Conservation (phyloP, 2,329 filamentous ascomycete species). For the Emergomyces pasteurianus region DNA sequence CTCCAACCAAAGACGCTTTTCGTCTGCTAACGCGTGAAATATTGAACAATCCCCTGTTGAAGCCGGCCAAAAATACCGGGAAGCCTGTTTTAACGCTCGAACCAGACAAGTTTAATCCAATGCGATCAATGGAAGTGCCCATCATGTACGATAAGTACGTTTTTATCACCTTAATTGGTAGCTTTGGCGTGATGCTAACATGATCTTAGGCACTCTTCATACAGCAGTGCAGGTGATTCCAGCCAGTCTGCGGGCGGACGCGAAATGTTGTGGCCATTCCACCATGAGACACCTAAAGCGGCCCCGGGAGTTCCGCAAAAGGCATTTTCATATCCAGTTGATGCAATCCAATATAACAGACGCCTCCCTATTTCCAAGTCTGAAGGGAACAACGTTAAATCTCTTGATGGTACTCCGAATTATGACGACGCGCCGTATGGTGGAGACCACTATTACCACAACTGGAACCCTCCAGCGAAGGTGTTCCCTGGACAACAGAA, state of each 20-base stretch:
- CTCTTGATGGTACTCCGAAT: slow-evolving; percentile 5
- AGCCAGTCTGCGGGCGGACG: slow-evolving; percentile 15
- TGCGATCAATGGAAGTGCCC: slow-evolving; percentile 17
- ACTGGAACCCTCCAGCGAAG: neutral
- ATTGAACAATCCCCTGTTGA: slow-evolving; percentile 8
- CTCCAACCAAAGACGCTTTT: slow-evolving; percentile 7
- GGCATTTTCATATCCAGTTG: slow-evolving; percentile 12
- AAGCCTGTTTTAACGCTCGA: slow-evolving; percentile 5
- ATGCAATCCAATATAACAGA: slow-evolving; percentile 7
- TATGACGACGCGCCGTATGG: slow-evolving; percentile 1
- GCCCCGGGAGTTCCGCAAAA: slow-evolving; percentile 9
- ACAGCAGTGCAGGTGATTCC: slow-evolving; percentile 18
- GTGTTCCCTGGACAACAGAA: slow-evolving; percentile 2
- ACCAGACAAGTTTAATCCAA: slow-evolving; percentile 12
- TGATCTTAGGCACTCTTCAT: slow-evolving; percentile 13
- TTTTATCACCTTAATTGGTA: neutral
- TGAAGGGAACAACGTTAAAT: slow-evolving; percentile 11
- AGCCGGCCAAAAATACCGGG: slow-evolving; percentile 3
- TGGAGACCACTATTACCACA: slow-evolving; percentile 6
- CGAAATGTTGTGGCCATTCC: slow-evolving; percentile 15
- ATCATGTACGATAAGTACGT: slow-evolving; percentile 20
- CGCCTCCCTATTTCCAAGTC: slow-evolving; percentile 13
- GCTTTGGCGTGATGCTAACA: slow-evolving; percentile 5
- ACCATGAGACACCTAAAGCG: slow-evolving; percentile 5
- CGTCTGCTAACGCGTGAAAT: slow-evolving; percentile 12